Conservation (phyloP, 441 rosid genomes). For the Aleurites moluccanus region DNA sequence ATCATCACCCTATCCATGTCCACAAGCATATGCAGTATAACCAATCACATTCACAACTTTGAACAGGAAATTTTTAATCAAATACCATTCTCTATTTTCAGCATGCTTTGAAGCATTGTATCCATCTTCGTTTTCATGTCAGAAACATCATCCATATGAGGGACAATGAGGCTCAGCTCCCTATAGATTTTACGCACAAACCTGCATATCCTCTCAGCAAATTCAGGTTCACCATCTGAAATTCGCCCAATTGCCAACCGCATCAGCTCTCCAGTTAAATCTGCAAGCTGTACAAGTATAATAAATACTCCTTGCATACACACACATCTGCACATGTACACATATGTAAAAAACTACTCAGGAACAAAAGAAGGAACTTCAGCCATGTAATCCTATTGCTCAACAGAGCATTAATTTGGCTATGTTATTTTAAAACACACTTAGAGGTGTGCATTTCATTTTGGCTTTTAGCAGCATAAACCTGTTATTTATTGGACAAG, state of each 20-base stretch:
- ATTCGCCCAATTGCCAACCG: constrained; percentile 84
- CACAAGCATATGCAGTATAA: background rate
- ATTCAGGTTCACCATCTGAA: constrained; percentile 88
- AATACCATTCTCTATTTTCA: constrained; percentile 89
- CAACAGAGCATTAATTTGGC: background rate
- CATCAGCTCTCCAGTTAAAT: constrained; percentile 96
- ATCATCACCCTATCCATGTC: background rate
- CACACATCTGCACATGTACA: background rate
- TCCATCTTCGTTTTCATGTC: constrained; percentile 96
- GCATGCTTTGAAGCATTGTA: constrained; percentile 82
- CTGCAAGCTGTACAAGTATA: constrained; percentile 68
- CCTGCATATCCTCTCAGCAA: constrained; percentile 67
- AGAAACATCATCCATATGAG: constrained; percentile 70
- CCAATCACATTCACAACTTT: constrained; percentile 5
- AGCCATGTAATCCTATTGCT: background rate
- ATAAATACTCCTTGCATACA: constrained; percentile 6
- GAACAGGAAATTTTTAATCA: constrained; percentile 6
- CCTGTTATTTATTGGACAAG: background rate
- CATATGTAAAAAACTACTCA: background rate
- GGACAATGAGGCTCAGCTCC: constrained; percentile 72
- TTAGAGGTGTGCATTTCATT: background rate
- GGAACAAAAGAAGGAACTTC: background rate
- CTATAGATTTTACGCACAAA: constrained; percentile 84
- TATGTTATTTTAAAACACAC: background rate
- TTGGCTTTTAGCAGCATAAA: background rate